Evolutionary conservation across 768 basidiomycete genomes (phyloP).

Genomic region (Clitopilus passeckerianus): DNA sequence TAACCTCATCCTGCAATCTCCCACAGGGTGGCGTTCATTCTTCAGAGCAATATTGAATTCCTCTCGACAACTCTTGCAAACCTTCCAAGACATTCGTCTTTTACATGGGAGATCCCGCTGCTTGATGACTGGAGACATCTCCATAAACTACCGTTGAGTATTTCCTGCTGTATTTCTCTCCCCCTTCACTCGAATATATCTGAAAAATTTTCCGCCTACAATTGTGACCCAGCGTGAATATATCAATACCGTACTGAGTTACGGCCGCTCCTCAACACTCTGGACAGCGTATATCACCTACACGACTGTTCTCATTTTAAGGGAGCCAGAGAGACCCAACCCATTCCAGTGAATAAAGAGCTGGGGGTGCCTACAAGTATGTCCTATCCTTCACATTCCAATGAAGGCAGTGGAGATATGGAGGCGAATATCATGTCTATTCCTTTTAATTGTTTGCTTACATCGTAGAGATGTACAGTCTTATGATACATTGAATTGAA

Average conservation of each 20-base stretch:
- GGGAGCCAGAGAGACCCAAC: conserved; percentile 65
- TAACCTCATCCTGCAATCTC: conserved; percentile 60
- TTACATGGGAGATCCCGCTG: background rate
- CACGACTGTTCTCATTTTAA: conserved; percentile 95
- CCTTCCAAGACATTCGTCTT: conserved; percentile 13
- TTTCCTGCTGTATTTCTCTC: background rate
- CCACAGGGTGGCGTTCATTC: conserved; percentile 80
- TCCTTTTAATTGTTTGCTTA: background rate
- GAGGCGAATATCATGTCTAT: conserved; percentile 16
- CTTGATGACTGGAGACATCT: background rate
- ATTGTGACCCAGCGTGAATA: background rate
- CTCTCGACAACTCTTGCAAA: conserved; percentile 18
- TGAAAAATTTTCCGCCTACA: background rate
- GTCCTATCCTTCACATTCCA: conserved; percentile 23
- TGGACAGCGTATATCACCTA: conserved; percentile 71
- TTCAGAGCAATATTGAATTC: conserved; percentile 64
- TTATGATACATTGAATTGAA: too few relatives aligned
- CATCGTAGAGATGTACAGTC: too few relatives aligned
- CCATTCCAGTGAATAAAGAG: conserved; percentile 15
- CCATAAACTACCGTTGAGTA: background rate
- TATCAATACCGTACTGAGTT: background rate
- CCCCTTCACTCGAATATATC: background rate
- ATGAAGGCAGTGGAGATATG: conserved; percentile 29
- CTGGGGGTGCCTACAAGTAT: conserved; percentile 26
- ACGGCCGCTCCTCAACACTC: conserved; percentile 90